Conservation (phyloP, 495 filamentous ascomycete genomes). For the Oidiodendron maius region DNA sequence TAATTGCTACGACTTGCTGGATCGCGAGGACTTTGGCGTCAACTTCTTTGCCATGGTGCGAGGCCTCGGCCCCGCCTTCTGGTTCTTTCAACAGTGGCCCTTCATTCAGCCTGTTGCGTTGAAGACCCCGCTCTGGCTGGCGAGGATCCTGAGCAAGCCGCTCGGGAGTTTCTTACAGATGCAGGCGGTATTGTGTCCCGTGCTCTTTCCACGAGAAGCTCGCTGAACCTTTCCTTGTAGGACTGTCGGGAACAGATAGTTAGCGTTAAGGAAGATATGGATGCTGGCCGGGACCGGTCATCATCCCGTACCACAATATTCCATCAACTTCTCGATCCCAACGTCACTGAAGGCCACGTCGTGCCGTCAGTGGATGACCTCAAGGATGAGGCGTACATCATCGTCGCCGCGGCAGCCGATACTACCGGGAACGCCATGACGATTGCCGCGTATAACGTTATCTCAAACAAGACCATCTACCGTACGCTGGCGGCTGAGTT, state of each 20-base stretch:
- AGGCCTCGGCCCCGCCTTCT: conserved; percentile 10
- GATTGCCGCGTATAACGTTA: conserved; percentile 29
- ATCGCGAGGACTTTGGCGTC: conserved; percentile 13
- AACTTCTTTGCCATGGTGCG: conserved; percentile 23
- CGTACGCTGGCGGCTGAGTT: conserved; percentile 27
- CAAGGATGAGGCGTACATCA: conserved; percentile 29
- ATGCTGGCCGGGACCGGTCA: conserved; percentile 22
- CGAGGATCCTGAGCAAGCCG: background rate
- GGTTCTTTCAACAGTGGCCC: conserved; percentile 14
- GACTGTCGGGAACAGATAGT: conserved; percentile 4
- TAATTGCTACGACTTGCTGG: conserved; percentile 24
- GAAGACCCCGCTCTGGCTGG: background rate
- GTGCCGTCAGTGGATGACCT: conserved; percentile 18
- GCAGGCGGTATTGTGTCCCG: conserved; percentile 12
- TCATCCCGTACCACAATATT: conserved; percentile 22
- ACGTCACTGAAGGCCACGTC: conserved; percentile 7
- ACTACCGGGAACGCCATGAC: conserved; percentile 35
- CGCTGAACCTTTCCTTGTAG: conserved; percentile 1
- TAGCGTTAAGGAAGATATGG: conserved; percentile 9
- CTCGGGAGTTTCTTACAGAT: conserved; percentile 9
- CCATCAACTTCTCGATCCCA: conserved; percentile 23
- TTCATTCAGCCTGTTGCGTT: conserved; percentile 4
- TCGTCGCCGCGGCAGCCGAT: conserved; percentile 32
- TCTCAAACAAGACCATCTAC: conserved; percentile 26
- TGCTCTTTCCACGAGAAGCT: too few relatives aligned